These are phyloP conservation scores for Coelastrella sp. DNA, from an alignment of 139 green algal species.

Conservation along the genomic window DNA sequence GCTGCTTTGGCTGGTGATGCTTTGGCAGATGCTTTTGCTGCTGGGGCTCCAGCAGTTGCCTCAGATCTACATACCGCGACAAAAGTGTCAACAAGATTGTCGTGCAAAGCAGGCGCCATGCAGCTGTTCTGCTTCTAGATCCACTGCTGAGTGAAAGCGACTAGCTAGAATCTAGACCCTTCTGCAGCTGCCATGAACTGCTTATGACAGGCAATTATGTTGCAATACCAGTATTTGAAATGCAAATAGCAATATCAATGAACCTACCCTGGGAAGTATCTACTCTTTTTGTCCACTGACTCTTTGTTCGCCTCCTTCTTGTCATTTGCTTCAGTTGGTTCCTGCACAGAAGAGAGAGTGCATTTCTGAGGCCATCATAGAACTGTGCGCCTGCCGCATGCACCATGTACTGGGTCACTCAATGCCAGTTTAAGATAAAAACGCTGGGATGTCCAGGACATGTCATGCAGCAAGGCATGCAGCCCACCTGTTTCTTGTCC, in stretches of 20 bases:
- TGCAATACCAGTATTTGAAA: too few relatives aligned
- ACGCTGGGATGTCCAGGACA: too few relatives aligned
- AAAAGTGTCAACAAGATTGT: too few relatives aligned
- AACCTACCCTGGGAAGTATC: background rate
- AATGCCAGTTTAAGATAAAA: background rate
- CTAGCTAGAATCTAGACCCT: too few relatives aligned
- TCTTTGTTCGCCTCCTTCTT: background rate
- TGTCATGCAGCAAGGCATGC: background rate
- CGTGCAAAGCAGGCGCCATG: too few relatives aligned
- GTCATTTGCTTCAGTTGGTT: background rate
- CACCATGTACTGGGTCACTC: background rate
- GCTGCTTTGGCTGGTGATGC: background rate
- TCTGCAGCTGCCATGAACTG: background rate
- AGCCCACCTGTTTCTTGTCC: conserved; percentile 29
- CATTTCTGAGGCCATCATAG: background rate
- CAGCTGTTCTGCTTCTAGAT: background rate
- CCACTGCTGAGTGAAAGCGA: too few relatives aligned
- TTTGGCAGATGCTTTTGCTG: background rate
- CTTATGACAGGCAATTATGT: background rate
- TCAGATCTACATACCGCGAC: background rate
- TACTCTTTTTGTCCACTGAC: background rate
- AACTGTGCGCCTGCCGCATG: background rate
- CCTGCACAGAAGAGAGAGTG: background rate
- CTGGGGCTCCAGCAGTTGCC: background rate
- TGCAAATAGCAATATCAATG: too few relatives aligned